These are phyloP conservation scores for Rhodotorula sp. DNA, from an alignment of 1,284 basidiomycete genomes.

Conservation along the genomic window DNA sequence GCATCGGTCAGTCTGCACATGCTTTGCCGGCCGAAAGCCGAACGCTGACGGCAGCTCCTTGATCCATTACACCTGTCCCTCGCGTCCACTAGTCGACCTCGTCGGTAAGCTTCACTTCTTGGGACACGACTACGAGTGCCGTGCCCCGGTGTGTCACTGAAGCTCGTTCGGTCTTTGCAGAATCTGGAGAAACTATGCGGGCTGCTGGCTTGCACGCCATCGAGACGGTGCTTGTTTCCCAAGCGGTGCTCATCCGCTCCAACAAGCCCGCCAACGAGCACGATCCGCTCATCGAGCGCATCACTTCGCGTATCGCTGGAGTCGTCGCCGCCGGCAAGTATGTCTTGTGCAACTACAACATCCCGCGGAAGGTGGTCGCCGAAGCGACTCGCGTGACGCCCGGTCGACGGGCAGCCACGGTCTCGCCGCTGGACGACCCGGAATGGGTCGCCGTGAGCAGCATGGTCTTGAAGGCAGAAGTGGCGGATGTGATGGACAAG, in stretches of 20 bases:
- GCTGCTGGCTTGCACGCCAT: conserved; percentile 94
- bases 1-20: conserved; percentile 57
- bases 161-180: conserved; percentile 51
- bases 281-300: conserved; percentile 65
- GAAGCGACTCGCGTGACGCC: conserved; percentile 76
- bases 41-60: background rate
- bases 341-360: conserved; percentile 90
- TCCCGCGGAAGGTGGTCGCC: conserved; percentile 63
- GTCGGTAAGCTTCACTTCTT: conserved; percentile 63
- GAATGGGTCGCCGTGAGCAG: conserved; percentile 86
- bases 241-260: conserved; percentile 92
- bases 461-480: conserved; percentile 84
- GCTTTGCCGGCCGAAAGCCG: background rate
- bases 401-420: conserved; percentile 83
- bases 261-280: conserved; percentile 56
- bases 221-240: conserved; percentile 78
- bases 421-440: conserved; percentile 75
- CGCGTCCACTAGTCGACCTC: conserved; percentile 66
- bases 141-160: conserved; percentile 1
- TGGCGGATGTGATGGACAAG: conserved; percentile 89
- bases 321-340: conserved; percentile 87
- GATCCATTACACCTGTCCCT: background rate
- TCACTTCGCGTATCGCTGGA: conserved; percentile 86
- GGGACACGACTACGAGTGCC: background rate
- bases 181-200: conserved; percentile 99